These are phyloP conservation scores for Phoma sp. DNA, from an alignment of 2,329 filamentous ascomycete genomes.

Conservation along the genomic window DNA sequence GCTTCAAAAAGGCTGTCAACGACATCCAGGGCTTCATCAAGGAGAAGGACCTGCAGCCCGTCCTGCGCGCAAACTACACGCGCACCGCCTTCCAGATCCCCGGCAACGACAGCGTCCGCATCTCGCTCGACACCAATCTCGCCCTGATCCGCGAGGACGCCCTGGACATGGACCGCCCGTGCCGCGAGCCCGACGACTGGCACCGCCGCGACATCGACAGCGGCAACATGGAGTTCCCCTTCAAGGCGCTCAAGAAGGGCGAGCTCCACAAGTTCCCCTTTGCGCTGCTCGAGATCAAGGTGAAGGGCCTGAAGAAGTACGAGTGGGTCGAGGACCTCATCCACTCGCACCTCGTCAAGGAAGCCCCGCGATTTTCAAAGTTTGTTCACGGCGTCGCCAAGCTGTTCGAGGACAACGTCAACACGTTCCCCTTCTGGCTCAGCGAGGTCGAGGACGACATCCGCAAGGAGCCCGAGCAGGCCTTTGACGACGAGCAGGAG, in stretches of 20 bases:
- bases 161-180: constrained; percentile 82
- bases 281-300: constrained; percentile 90
- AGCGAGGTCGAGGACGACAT: constrained; percentile 92
- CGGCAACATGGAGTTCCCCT: constrained; percentile 82
- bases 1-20: constrained; percentile 73
- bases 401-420: constrained; percentile 93
- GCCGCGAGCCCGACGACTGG: constrained; percentile 87
- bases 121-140: constrained; percentile 91
- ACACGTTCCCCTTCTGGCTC: constrained; percentile 95
- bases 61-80: constrained; percentile 89
- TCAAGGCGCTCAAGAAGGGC: constrained; percentile 83
- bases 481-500: constrained; percentile 91
- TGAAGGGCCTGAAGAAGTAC: constrained; percentile 72
- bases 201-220: constrained; percentile 90
- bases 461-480: constrained; percentile 85
- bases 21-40: constrained; percentile 82
- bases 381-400: constrained; percentile 93
- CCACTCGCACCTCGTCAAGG: constrained; percentile 88
- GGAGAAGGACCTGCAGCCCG: constrained; percentile 77
- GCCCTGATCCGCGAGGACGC: constrained; percentile 81
- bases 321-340: constrained; percentile 93
- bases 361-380: constrained; percentile 90
- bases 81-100: constrained; percentile 97
- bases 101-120: constrained; percentile 84
- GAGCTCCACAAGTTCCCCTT: constrained; percentile 92